These are phyloP conservation scores for Lasiodiplodia hormozganensis DNA, from an alignment of 2,329 filamentous ascomycete genomes.

Conservation along the genomic window DNA sequence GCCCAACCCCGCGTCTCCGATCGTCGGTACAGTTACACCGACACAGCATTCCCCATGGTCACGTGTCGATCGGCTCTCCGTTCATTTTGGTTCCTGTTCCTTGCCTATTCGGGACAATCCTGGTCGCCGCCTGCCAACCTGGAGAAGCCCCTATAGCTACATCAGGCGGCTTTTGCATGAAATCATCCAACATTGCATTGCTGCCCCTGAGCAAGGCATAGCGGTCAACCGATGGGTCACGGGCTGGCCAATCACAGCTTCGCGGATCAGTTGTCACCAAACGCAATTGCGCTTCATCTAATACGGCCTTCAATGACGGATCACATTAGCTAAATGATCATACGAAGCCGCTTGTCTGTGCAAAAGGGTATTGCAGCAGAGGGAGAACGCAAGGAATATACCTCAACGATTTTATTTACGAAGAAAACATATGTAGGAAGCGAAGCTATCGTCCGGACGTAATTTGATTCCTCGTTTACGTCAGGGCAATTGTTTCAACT, in stretches of 20 bases:
- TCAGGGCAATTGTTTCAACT: neutral
- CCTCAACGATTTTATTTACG: too few species aligned
- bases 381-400: too few species aligned
- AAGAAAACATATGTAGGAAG: too few species aligned
- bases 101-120: conserved; percentile 17
- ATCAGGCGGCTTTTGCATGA: neutral
- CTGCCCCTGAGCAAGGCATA: neutral
- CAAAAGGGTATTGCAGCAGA: too few species aligned
- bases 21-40: conserved; percentile 17
- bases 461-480: too few species aligned
- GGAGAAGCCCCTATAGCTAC: neutral
- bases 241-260: conserved; percentile 1
- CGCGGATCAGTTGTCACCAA: neutral
- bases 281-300: neutral
- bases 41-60: conserved; percentile 13
- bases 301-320: neutral
- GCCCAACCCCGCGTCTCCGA: conserved; percentile 17
- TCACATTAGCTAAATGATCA: too few species aligned
- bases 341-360: too few species aligned
- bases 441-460: too few species aligned
- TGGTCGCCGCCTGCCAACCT: neutral
- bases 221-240: neutral
- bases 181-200: neutral
- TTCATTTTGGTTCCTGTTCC: conserved; percentile 10
- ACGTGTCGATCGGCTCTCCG: conserved; percentile 14